A percentile compares a stretch with the other conserved stretches of the same genome.
Conservation (phyloP, 768 basidiomycete genomes). For the Hericium coralloides region DNA sequence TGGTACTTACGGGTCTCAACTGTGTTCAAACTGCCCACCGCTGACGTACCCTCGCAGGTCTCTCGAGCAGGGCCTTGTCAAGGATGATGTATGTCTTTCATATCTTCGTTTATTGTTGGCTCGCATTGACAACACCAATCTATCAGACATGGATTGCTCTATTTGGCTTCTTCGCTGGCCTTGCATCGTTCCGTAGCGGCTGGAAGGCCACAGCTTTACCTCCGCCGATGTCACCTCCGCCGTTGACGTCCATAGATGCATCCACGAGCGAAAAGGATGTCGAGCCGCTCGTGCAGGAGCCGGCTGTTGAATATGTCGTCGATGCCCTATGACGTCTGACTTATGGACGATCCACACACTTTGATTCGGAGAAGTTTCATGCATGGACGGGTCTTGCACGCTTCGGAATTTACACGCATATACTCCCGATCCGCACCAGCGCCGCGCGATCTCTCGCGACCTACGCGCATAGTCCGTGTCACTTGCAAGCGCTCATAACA, state of each 20-base stretch:
- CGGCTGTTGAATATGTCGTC: not conserved
- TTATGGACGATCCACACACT: no score
- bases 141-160: not conserved
- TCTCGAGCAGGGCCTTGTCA: conserved; percentile 11
- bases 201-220: not conserved
- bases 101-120: not conserved
- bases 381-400: no score
- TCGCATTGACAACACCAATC: not conserved
- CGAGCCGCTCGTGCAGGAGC: not conserved
- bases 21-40: not conserved
- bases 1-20: conserved; percentile 40
- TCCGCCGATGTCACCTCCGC: not conserved
- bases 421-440: no score
- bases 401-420: no score
- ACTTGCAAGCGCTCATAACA: no score
- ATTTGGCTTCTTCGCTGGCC: not conserved
- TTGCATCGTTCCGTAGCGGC: not conserved
- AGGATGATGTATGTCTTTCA: conserved; percentile 8
- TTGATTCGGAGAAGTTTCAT: no score
- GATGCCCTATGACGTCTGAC: no score
- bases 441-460: no score
- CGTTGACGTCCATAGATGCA: not conserved
- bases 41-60: conserved; percentile 2
- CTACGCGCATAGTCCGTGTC: no score
- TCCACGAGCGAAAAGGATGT: not conserved